These are phyloP conservation scores for Trapa bicornis DNA, from an alignment of 345 rosid species.

Conservation along the genomic window DNA sequence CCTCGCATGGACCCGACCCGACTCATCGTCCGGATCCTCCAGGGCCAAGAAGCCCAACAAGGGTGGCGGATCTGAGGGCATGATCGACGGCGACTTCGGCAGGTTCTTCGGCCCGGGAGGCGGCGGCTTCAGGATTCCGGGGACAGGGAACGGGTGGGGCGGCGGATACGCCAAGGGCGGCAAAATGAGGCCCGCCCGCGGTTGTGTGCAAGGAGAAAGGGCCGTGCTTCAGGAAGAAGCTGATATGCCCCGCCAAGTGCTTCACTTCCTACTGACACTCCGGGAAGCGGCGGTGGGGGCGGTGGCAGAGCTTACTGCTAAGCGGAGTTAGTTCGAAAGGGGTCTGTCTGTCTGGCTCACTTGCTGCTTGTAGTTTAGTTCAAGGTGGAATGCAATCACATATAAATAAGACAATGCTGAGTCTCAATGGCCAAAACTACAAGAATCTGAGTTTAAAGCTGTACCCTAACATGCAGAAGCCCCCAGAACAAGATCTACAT, in stretches of 20 bases:
- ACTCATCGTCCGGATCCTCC: not conserved
- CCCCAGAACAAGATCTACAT: no score
- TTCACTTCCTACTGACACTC: conserved; percentile 73
- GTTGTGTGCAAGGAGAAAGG: conserved; percentile 71
- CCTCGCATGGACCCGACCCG: conserved; percentile 8
- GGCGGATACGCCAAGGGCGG: conserved; percentile 39
- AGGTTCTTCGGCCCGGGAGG: conserved; percentile 8
- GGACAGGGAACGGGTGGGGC: conserved; percentile 9
- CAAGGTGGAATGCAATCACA: no score
- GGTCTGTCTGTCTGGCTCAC: not conserved
- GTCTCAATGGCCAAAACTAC: no score
- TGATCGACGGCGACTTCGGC: not conserved
- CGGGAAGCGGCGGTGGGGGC: conserved; percentile 82
- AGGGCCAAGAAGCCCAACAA: conserved; percentile 3
- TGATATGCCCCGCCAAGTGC: conserved; percentile 89
- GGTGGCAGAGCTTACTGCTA: conserved; percentile 95
- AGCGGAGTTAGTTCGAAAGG: not conserved
- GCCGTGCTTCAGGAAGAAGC: conserved; percentile 67
- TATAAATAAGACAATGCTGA: no score
- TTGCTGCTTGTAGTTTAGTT: not conserved
- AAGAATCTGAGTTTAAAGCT: no score
- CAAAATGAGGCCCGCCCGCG: conserved; percentile 28
- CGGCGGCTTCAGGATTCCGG: not conserved
- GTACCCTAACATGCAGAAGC: no score
- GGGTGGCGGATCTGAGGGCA: not conserved